A percentile compares a stretch with the other conserved stretches of the same genome.
phyloP scores from a whole-genome alignment of 1,284 basidiomycete genomes.

The Chondrostereum purpureum region DNA sequence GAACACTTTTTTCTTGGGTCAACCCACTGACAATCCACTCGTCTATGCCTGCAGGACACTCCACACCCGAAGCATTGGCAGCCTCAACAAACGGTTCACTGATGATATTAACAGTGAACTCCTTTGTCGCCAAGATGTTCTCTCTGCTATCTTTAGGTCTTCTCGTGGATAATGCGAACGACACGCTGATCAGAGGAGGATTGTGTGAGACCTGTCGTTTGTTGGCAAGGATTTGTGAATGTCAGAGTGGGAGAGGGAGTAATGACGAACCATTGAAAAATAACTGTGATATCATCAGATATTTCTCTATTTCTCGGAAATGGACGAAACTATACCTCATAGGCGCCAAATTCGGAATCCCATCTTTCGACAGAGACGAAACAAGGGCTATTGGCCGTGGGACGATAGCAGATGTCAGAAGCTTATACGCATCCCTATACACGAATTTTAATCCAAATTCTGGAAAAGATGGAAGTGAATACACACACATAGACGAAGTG shows the following conservation, averaged over 20 bases:
- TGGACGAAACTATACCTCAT: conserved; percentile 38
- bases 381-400: conserved; percentile 75
- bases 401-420: conserved; percentile 63
- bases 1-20: conserved; percentile 54
- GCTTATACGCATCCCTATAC: conserved; percentile 40
- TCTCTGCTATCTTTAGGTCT: conserved; percentile 57
- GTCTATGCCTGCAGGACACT: conserved; percentile 57
- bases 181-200: conserved; percentile 63
- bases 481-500: not conserved
- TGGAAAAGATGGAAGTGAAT: not conserved
- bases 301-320: conserved; percentile 8
- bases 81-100: conserved; percentile 71
- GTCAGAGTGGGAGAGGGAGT: not conserved
- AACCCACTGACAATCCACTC: conserved; percentile 75
- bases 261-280: conserved; percentile 44
- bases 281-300: conserved; percentile 31
- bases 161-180: conserved; percentile 38
- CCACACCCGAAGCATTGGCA: conserved; percentile 62
- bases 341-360: conserved; percentile 60
- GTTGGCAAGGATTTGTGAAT: conserved; percentile 17
- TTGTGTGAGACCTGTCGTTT: conserved; percentile 53
- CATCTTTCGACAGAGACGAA: conserved; percentile 51
- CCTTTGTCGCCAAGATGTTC: conserved; percentile 61
- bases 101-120: conserved; percentile 75
- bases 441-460: not conserved